Base-by-base conservation (phyloP, 768 basidiomycete species). In the Nidularia sp. region DNA sequence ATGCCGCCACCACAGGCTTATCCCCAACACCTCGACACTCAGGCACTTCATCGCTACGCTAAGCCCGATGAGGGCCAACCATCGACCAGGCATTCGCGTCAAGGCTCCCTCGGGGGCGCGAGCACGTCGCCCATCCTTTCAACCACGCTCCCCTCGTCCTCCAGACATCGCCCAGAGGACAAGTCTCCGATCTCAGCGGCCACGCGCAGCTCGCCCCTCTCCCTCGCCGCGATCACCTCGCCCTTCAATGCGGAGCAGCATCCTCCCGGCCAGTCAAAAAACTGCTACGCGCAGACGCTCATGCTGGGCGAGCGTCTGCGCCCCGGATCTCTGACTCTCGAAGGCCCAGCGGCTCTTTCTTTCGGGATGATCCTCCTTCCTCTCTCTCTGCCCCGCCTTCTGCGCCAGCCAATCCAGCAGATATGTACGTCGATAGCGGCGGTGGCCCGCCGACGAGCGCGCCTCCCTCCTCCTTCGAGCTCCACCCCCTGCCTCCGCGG, bases 301-400 rank as follows among this genome's bases (percentile, higher is more conserved):
- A 78, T 60, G 62, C 84, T 79, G 85, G 85, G 86, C 83, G 82
- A 71, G 79, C 80, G 84, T 85, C 86, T 86, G 86, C 86, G 85
- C 83, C 78, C 58, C 74, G 69, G 64, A 63, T 62, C 55, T 62
- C 63, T 49, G 55, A 61, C 57, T 60, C 67, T 47, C 62, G 69
- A 70, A 69, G 73, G 57, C 74, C 68, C 65, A 78, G 74, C 66
- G 73, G 62, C 59, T 66, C 60, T 45, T 61, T 59, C 54, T 58
- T 59, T 48, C 64, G 63, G 39, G 66, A 67, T 44, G 55, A 46
- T 25, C 34, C 56, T 33, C 43, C 52, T n/a, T 52, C 49, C 35
- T 44, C 55, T 47, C 18, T 51, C 9, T 18, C 59, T 15, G 15
- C 47, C 22, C 34, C 50, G 3, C 49, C 15, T 6, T 10, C 39